A percentile compares a stretch with the other conserved stretches of the same genome.
Evolutionary conservation across 139 green algal species (phyloP).

Genomic region (Micromonas commoda): DNA sequence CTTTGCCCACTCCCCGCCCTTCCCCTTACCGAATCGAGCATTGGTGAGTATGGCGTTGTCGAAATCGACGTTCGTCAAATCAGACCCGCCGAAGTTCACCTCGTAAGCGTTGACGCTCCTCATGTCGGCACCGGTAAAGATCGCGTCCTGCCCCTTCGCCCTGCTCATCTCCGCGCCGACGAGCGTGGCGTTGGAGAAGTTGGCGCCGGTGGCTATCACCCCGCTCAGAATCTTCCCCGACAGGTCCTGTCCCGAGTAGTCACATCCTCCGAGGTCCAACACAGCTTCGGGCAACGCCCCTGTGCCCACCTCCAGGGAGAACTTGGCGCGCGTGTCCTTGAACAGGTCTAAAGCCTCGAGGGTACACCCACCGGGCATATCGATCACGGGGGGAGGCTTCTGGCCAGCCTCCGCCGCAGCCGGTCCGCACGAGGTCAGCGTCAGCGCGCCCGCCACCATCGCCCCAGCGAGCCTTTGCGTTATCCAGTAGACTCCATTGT

Average conservation of each 20-base stretch:
- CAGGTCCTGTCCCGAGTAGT: conserved; percentile 19
- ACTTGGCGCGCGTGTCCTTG: conserved; percentile 9
- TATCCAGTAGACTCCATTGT: too few relatives aligned
- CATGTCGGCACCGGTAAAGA: neutral
- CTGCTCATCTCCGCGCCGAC: conserved; percentile 1
- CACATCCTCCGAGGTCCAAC: conserved; percentile 13
- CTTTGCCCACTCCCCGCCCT: conserved; percentile 15
- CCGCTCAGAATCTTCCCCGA: conserved; percentile 19
- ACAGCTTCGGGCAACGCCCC: conserved; percentile 10
- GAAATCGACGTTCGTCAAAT: conserved; percentile 14
- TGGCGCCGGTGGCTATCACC: neutral
- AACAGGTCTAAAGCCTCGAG: conserved; percentile 6
- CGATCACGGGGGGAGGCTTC: neutral
- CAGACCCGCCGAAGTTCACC: conserved; percentile 6
- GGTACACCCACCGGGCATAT: conserved; percentile 5
- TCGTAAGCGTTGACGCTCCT: conserved; percentile 11
- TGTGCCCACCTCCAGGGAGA: conserved; percentile 9
- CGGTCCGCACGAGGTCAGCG: neutral
- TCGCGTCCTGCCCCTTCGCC: neutral
- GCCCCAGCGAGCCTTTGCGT: too few relatives aligned
- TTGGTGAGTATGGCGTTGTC: conserved; percentile 2
- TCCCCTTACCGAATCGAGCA: conserved; percentile 13
- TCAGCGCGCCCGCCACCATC: neutral
- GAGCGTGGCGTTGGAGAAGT: neutral
- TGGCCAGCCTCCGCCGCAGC: neutral